phyloP scores from a whole-genome alignment of 2,329 filamentous ascomycete species.

The Byssothecium circinans region DNA sequence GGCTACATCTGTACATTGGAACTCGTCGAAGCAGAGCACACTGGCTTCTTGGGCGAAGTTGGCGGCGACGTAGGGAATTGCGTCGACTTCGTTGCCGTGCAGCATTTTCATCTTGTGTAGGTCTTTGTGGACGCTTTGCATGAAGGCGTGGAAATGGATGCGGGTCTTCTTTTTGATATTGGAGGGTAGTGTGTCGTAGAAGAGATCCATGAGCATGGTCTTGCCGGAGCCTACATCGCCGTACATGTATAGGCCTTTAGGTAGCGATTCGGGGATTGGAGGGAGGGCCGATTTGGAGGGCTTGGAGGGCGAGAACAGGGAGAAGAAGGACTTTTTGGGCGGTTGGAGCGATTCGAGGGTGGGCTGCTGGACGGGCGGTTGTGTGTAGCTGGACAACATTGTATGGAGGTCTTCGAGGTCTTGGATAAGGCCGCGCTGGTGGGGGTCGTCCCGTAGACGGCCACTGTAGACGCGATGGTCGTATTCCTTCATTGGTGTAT shows the following conservation, averaged over 20 bases:
- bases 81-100: constrained; percentile 87
- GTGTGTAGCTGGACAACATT: constrained; percentile 72
- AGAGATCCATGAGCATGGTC: constrained; percentile 99
- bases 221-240: constrained; percentile 97
- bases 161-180: constrained; percentile 82
- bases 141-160: constrained; percentile 99
- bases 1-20: constrained; percentile 97
- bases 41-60: constrained; percentile 83
- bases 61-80: constrained; percentile 89
- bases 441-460: constrained; percentile 78
- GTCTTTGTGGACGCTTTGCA: constrained; percentile 94
- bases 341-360: constrained; percentile 69
- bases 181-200: constrained; percentile 85
- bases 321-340: constrained; percentile 58
- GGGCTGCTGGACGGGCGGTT: constrained; percentile 75
- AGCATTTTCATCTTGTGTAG: constrained; percentile 88
- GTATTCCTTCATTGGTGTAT: constrained; percentile 77
- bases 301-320: constrained; percentile 58
- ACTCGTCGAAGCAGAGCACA: constrained; percentile 97
- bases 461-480: constrained; percentile 76
- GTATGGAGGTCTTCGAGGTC: constrained; percentile 87
- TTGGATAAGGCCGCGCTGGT: constrained; percentile 90
- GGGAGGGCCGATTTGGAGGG: constrained; percentile 43
- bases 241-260: constrained; percentile 89
- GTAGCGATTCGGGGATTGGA: constrained; percentile 71